A percentile compares a stretch with the other conserved stretches of the same genome.
Conservation (phyloP, 1,284 basidiomycete genomes). For the Leccinum pachyderme region DNA sequence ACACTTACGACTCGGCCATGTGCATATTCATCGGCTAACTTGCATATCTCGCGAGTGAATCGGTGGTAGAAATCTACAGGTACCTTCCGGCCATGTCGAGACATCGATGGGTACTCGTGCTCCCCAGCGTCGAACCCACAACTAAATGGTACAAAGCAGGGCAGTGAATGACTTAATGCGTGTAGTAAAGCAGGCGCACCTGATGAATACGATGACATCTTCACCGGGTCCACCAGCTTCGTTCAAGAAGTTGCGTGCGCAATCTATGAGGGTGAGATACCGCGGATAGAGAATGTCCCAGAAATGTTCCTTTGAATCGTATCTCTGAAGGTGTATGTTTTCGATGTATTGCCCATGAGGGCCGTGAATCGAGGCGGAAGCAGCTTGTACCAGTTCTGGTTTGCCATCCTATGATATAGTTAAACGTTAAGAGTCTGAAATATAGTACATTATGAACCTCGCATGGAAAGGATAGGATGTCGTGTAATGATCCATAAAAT, state of each 20-base stretch:
- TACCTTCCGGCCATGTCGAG: conserved; percentile 87
- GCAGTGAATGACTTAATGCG: conserved; percentile 1
- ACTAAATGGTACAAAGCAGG: conserved; percentile 34
- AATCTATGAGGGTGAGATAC: conserved; percentile 62
- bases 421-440: background rate
- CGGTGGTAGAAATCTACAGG: conserved; percentile 85
- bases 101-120: conserved; percentile 91
- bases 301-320: conserved; percentile 75
- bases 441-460: conserved; percentile 52
- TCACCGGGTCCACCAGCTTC: conserved; percentile 62
- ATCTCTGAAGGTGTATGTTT: conserved; percentile 86
- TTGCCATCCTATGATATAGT: conserved; percentile 68
- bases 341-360: conserved; percentile 90
- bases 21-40: conserved; percentile 67
- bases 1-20: conserved; percentile 80
- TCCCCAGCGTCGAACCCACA: conserved; percentile 94
- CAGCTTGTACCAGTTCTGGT: conserved; percentile 75
- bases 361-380: conserved; percentile 77
- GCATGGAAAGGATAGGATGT: conserved; percentile 90
- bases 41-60: conserved; percentile 74
- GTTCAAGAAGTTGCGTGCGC: conserved; percentile 73
- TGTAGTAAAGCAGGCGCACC: conserved; percentile 44
- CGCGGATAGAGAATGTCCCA: conserved; percentile 70
- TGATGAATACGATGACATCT: conserved; percentile 84
- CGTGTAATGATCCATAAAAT: conserved; percentile 44